phyloP scores from a whole-genome alignment of 306 rosid species.

The Castanea sativa region DNA sequence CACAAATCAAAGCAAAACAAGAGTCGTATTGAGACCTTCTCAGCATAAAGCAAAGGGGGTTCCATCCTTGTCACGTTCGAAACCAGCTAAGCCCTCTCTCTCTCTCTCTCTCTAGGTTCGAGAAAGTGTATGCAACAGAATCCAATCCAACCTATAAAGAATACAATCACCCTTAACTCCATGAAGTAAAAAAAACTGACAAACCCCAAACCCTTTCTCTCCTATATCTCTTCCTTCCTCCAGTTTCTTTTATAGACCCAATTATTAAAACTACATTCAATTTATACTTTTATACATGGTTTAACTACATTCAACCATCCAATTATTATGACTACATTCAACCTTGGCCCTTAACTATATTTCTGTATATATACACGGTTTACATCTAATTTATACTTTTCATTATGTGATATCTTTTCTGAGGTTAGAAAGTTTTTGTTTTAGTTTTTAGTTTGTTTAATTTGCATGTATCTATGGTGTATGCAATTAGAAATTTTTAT shows the following conservation, averaged over 20 bases:
- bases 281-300: not conserved
- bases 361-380: not conserved
- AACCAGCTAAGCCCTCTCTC: conserved; percentile 45
- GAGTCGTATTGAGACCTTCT: conserved; percentile 56
- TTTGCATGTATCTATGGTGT: not conserved
- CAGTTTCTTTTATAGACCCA: conserved; percentile 9
- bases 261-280: conserved; percentile 30
- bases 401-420: not conserved
- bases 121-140: conserved; percentile 59
- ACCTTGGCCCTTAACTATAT: too few species aligned
- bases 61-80: conserved; percentile 70
- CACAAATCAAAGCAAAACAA: conserved; percentile 68
- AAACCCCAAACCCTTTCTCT: conserved; percentile 26
- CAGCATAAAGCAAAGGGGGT: conserved; percentile 64
- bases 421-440: not conserved
- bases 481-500: not conserved
- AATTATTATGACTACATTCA: conserved; percentile 29
- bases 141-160: conserved; percentile 67
- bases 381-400: not conserved
- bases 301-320: not conserved
- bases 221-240: not conserved
- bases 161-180: too few species aligned
- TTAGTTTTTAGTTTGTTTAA: not conserved
- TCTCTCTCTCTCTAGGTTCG: conserved; percentile 45
- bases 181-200: conserved; percentile 53